These are phyloP conservation scores for Xerocomus nothofagi DNA, from an alignment of 1,284 basidiomycete genomes.

Conservation along the genomic window DNA sequence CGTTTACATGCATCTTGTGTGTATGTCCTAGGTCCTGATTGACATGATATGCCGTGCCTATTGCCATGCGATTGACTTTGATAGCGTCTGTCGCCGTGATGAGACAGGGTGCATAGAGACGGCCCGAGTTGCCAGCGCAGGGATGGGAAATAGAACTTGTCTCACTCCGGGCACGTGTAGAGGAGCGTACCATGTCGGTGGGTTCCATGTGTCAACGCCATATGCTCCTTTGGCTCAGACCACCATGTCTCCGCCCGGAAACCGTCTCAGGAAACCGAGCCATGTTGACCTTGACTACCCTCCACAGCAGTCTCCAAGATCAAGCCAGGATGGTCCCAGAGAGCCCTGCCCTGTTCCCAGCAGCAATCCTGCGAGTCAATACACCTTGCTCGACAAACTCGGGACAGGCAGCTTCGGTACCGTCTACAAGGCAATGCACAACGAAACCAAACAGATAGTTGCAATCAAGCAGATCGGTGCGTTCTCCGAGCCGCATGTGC, in stretches of 20 bases:
- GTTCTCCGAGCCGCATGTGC: constrained; percentile 27
- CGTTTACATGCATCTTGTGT: constrained; percentile 37
- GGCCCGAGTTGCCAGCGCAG: not conserved
- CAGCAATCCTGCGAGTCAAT: constrained; percentile 83
- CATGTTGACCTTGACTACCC: constrained; percentile 40
- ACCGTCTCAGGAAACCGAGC: constrained; percentile 46
- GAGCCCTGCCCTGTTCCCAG: constrained; percentile 70
- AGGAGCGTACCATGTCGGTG: constrained; percentile 16
- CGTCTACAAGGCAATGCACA: constrained; percentile 96
- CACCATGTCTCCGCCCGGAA: constrained; percentile 45
- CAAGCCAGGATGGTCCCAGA: constrained; percentile 39
- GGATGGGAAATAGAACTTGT: constrained; percentile 10
- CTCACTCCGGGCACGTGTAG: constrained; percentile 31
- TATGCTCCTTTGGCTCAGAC: constrained; percentile 20
- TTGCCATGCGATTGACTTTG: constrained; percentile 17
- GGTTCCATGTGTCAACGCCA: constrained; percentile 13
- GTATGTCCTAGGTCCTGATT: constrained; percentile 45
- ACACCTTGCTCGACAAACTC: constrained; percentile 91
- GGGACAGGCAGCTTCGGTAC: constrained; percentile 97
- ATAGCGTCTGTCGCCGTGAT: not conserved
- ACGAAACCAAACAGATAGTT: constrained; percentile 90
- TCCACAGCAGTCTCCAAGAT: constrained; percentile 47
- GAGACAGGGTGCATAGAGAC: not conserved
- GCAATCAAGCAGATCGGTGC: constrained; percentile 97
- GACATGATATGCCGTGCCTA: constrained; percentile 36